These are phyloP conservation scores for Akebia trifoliata DNA, from an alignment of 164 flowering plant species.

Conservation along the genomic window DNA sequence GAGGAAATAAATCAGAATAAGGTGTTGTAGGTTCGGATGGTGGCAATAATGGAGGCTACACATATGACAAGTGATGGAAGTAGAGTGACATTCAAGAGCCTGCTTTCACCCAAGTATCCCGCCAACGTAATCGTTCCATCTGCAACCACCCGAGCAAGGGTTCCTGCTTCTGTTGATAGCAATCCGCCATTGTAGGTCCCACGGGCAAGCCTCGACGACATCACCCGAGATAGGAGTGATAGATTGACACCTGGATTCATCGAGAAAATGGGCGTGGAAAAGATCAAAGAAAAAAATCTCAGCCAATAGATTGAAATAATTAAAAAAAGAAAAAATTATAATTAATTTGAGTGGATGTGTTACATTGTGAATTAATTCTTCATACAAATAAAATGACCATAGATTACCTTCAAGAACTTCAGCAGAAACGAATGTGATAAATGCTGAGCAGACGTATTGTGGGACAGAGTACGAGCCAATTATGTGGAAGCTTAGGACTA, in stretches of 20 bases:
- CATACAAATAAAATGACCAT: not conserved
- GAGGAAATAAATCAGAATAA: slow-evolving; percentile 37
- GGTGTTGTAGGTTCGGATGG: slow-evolving; percentile 66
- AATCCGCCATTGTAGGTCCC: slow-evolving; percentile 96
- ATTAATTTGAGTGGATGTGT: too few species aligned
- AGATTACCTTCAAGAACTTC: slow-evolving; percentile 91
- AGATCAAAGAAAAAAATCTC: too few species aligned
- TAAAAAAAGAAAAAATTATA: not conserved
- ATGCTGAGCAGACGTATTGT: slow-evolving; percentile 77
- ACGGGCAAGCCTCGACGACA: slow-evolving; percentile 89
- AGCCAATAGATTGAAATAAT: too few species aligned
- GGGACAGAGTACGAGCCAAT: slow-evolving; percentile 58
- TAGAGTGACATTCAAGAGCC: slow-evolving; percentile 65
- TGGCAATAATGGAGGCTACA: slow-evolving; percentile 51
- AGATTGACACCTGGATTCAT: slow-evolving; percentile 78
- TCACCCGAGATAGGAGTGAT: slow-evolving; percentile 72
- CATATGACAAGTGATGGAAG: slow-evolving; percentile 67
- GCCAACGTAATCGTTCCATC: slow-evolving; percentile 79
- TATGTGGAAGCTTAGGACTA: slow-evolving; percentile 66
- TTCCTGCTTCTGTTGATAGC: slow-evolving; percentile 93
- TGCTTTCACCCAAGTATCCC: slow-evolving; percentile 58
- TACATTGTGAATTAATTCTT: too few species aligned
- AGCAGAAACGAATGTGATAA: slow-evolving; percentile 76
- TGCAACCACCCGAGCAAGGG: slow-evolving; percentile 82
- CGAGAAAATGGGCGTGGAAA: too few species aligned